Base-by-base conservation (phyloP, 2,329 filamentous ascomycete species). In the Colletotrichum coccodes region DNA sequence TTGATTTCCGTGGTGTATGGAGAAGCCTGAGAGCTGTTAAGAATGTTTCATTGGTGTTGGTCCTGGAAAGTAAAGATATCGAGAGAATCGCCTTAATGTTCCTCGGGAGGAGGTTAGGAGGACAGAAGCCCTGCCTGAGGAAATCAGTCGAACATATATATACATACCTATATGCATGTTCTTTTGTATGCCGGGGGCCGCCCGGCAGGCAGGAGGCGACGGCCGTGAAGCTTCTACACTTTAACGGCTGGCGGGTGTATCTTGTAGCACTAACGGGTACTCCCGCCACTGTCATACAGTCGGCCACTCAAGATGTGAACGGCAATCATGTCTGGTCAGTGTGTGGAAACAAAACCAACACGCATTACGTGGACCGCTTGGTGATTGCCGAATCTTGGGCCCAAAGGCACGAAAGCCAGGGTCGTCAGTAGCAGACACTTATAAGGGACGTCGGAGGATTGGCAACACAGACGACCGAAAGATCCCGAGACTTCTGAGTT, bases 1-100 rank as follows among this genome's bases (percentile, higher is more conserved):
- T 52, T 64, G 44, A 50, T 7, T 7, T 67, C 52, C 64, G 58
- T 67, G 52, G 3, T n/a, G 38, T 16, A 21, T 14, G 14, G 11
- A 18, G 16, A 44, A 9, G 6, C n/a, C 16, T 23, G 28, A 8
- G 2, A 5, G n/a, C 5, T 12, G 4, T 12, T 32, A 26, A 8
- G 9, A 23, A 6, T 58, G 21, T 34, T 6, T 50, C 26, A 14
- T 50, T 44, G 36, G 18, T 30, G 5, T 46, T 36, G 28, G 28
- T 7, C n/a, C 12, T 18, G 21, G 40, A 44, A 9, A 16, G n/a
- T 8, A 0, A 18, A n/a, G n/a, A 46, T 12, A 18, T 32, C 12
- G 28, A 46, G 28, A 36, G 8, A 21, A 14, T 44, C 11, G 12
- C n/a, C 21, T 40, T 23, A 6, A 21, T 21, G 40, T 58, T 3